Conservation (phyloP, 345 rosid genomes). For the Kernera saxatilis region DNA sequence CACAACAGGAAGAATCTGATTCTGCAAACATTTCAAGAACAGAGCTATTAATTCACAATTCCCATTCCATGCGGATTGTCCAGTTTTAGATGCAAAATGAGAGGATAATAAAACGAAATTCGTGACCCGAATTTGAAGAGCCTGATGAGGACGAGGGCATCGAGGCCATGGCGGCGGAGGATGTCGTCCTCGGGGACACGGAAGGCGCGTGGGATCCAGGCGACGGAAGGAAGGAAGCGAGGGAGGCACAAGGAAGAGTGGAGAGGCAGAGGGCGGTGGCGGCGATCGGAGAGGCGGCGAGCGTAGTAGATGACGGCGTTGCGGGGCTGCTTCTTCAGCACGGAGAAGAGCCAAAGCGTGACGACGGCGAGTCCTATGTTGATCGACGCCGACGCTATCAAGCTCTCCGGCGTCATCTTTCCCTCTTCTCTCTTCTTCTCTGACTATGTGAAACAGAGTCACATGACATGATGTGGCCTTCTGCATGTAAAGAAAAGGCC, state of each 20-base stretch:
- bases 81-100: neutral
- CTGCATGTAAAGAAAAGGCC: constrained; percentile 16
- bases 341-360: constrained; percentile 66
- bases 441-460: constrained; percentile 10
- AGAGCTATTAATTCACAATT: neutral
- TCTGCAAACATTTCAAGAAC: constrained; percentile 33
- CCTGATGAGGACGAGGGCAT: constrained; percentile 67
- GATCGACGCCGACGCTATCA: constrained; percentile 71
- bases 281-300: constrained; percentile 52
- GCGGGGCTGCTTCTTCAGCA: constrained; percentile 74
- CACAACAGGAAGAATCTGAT: constrained; percentile 67
- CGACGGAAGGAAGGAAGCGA: constrained; percentile 75
- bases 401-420: constrained; percentile 62
- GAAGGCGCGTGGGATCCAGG: constrained; percentile 75
- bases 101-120: neutral
- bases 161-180: constrained; percentile 57
- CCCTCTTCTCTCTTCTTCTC: neutral
- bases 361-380: constrained; percentile 71
- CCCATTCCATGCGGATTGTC: neutral
- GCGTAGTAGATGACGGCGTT: constrained; percentile 75
- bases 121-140: constrained; percentile 87
- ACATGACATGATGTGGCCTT: constrained; percentile 8
- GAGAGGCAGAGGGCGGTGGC: constrained; percentile 24
- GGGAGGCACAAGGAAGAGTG: constrained; percentile 34
- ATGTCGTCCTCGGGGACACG: constrained; percentile 71